phyloP scores from a whole-genome alignment of 2,329 filamentous ascomycete genomes.

The Aspergillus pseudotamarii region DNA sequence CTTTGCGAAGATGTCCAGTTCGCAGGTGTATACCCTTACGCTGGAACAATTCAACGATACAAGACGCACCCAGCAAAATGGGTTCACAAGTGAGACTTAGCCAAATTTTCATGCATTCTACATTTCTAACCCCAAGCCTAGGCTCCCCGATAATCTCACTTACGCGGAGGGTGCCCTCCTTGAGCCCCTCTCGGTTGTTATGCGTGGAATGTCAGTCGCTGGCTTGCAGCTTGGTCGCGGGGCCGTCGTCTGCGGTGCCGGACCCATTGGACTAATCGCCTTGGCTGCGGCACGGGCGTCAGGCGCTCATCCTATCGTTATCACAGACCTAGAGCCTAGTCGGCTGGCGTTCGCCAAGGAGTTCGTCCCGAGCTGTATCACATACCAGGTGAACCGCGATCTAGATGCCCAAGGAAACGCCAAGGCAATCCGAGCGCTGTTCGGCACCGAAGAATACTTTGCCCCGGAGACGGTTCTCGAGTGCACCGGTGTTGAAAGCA shows the following conservation, averaged over 20 bases:
- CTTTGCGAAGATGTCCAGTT: conserved; percentile 66
- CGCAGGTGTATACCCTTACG: conserved; percentile 63
- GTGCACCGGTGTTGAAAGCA: conserved; percentile 68
- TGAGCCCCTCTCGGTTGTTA: conserved; percentile 65
- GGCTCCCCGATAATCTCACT: conserved; percentile 58
- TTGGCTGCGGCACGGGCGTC: conserved; percentile 62
- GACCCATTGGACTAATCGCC: conserved; percentile 64
- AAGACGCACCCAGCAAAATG: conserved; percentile 65
- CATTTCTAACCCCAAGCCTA: conserved; percentile 14
- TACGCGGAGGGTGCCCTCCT: conserved; percentile 65
- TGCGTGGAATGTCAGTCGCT: conserved; percentile 61
- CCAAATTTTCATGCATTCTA: background rate
- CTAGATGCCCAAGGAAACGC: conserved; percentile 55
- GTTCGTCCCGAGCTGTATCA: conserved; percentile 57
- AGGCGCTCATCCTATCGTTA: conserved; percentile 64
- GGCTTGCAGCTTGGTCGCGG: conserved; percentile 58
- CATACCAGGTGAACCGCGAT: conserved; percentile 56
- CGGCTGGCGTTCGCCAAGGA: conserved; percentile 61
- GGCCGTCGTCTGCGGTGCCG: conserved; percentile 63
- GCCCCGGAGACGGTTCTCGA: conserved; percentile 64
- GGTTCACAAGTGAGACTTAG: conserved; percentile 47
- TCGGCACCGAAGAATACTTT: conserved; percentile 57
- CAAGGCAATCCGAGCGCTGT: conserved; percentile 56
- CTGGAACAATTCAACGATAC: conserved; percentile 64
- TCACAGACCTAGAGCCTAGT: conserved; percentile 63